Conservation (phyloP, 2,329 filamentous ascomycete species). For the Aspergillus piperis region DNA sequence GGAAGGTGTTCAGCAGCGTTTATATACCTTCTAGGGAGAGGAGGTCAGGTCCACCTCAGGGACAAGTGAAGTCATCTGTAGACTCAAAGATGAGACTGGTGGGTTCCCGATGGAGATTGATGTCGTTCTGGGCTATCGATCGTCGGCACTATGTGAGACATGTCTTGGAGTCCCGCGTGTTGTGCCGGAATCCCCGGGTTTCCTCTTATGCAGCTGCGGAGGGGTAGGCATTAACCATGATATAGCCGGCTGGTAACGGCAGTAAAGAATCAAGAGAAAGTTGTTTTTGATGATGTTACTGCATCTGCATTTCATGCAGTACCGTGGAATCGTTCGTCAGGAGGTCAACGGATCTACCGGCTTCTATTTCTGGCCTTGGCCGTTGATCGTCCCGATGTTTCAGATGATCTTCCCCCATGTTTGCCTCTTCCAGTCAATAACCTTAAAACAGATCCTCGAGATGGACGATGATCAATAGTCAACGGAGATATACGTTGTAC, state of each 20-base stretch:
- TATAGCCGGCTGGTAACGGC: background rate
- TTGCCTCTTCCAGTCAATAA: background rate
- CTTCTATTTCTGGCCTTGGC: background rate
- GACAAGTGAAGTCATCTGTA: background rate
- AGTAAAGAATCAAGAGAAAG: too few species aligned
- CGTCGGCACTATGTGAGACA: constrained; percentile 1
- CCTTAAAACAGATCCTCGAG: background rate
- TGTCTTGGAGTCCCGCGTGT: background rate
- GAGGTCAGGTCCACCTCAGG: background rate
- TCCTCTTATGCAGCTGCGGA: background rate
- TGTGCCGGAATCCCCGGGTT: background rate
- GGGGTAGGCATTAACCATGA: background rate
- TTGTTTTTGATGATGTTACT: too few species aligned
- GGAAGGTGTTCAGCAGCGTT: background rate
- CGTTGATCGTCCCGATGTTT: constrained; percentile 1
- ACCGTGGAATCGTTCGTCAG: background rate
- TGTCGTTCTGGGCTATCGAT: background rate
- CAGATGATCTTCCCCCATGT: background rate
- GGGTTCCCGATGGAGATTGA: background rate
- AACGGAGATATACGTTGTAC: background rate
- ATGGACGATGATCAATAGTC: background rate
- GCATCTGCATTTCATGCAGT: background rate
- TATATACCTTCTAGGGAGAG: background rate
- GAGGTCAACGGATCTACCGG: background rate
- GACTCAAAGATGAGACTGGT: constrained; percentile 3